phyloP scores from a whole-genome alignment of 768 basidiomycete species.

The Collybia sordida region DNA sequence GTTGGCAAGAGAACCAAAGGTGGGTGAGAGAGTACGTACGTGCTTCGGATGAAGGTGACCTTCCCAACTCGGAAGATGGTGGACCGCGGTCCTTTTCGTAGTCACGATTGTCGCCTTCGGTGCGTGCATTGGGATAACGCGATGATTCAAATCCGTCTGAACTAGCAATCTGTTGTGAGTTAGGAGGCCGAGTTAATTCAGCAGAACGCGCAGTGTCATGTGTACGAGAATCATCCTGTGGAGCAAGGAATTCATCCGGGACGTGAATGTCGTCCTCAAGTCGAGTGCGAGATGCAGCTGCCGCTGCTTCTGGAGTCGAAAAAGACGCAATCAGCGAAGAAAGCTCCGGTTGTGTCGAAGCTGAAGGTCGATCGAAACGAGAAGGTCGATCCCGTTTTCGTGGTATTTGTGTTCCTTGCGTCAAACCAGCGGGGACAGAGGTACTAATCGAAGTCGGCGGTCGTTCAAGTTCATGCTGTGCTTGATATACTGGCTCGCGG shows the following conservation, averaged over 20 bases:
- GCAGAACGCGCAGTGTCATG: constrained; percentile 4
- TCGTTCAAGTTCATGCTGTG: constrained; percentile 5
- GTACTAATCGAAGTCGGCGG: neutral
- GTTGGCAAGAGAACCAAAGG: constrained; percentile 17
- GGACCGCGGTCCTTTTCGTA: constrained; percentile 12
- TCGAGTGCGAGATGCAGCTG: constrained; percentile 1
- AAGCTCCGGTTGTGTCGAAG: neutral
- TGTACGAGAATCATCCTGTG: constrained; percentile 9
- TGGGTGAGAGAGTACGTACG: constrained; percentile 30
- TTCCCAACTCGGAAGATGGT: constrained; percentile 5
- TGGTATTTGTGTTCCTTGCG: constrained; percentile 5
- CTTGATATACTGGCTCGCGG: constrained; percentile 10
- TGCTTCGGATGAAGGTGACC: constrained; percentile 16
- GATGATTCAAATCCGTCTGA: constrained; percentile 1
- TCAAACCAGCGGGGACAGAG: constrained; percentile 2
- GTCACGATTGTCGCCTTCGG: constrained; percentile 12
- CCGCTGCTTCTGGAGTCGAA: constrained; percentile 2
- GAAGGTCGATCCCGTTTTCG: constrained; percentile 17
- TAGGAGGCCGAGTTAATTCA: constrained; percentile 8
- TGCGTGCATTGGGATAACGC: constrained; percentile 4
- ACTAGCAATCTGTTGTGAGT: constrained; percentile 8
- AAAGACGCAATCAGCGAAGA: neutral
- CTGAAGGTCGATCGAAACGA: constrained; percentile 23
- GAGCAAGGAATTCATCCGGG: constrained; percentile 18
- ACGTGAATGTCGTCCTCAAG: constrained; percentile 21